phyloP scores from a whole-genome alignment of 2,329 filamentous ascomycete genomes.

The Neonectria coccinea region DNA sequence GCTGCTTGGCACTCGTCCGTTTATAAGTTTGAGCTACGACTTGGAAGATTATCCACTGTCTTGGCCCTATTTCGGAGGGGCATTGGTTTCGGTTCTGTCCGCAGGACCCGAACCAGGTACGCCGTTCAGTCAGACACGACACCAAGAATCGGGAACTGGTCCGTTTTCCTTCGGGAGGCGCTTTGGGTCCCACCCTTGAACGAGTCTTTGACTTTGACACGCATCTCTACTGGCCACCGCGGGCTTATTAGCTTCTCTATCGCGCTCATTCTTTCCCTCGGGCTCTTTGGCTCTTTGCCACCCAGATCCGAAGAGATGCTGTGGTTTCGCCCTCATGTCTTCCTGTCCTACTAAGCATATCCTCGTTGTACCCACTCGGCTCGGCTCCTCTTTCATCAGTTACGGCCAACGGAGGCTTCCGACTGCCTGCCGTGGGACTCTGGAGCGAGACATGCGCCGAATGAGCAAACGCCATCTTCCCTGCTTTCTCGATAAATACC shows the following conservation, averaged over 20 bases:
- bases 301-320: slow-evolving; percentile 2
- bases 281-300: not conserved
- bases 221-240: not conserved
- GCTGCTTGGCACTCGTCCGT: not conserved
- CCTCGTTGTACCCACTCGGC: slow-evolving; percentile 11
- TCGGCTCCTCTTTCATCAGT: slow-evolving; percentile 17
- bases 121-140: slow-evolving; percentile 2
- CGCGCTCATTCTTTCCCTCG: not conserved
- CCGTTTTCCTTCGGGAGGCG: not conserved
- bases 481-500: slow-evolving; percentile 2
- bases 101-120: slow-evolving; percentile 1
- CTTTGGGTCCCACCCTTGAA: not conserved
- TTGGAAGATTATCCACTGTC: not conserved
- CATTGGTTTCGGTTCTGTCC: too few species aligned
- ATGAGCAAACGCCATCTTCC: slow-evolving; percentile 13
- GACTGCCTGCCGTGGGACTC: slow-evolving; percentile 38
- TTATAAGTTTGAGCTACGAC: not conserved
- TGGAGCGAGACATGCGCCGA: slow-evolving; percentile 12
- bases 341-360: slow-evolving; percentile 20
- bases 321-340: slow-evolving; percentile 3
- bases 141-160: slow-evolving; percentile 4
- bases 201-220: not conserved
- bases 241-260: not conserved
- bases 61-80: not conserved
- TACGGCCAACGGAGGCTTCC: slow-evolving; percentile 25